Evolutionary conservation across 2,329 filamentous ascomycete species (phyloP), one percentile per base, ranked within the genome.

Genomic region (Rosellinia necatrix): DNA sequence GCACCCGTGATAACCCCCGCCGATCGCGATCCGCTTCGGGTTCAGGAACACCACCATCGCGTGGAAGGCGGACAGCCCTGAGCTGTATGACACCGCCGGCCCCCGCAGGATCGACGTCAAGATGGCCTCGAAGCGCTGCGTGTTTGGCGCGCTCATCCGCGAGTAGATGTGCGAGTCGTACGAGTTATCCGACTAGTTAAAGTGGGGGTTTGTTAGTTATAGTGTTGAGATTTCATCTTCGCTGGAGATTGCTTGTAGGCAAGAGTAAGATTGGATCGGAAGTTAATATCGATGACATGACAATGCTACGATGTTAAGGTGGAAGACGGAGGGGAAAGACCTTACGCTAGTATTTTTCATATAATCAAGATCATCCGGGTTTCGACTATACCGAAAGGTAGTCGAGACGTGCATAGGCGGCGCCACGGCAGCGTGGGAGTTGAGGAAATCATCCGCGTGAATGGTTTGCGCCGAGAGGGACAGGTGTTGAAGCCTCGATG

Each of bases 381-480:
- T 81, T 49, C 78, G 74, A 24, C 81, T 78, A 73, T 97, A 97
- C 64, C 91, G 86, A 74, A 91, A 97, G 13, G 91, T 97, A 10
- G 93, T 97, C 59, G 91, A 92, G 61, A 96, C 85, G 72, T 97
- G 93, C 69, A 97, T 80, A 3, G 93, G 86, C 56, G 94, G 93
- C 10, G 93, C 92, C 52, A 97, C 88, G 70, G 94, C 91, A 47
- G 85, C 80, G 64, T 89, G 84, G 29, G 80, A 75, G 72, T 91
- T 90, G 66, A 94, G 81, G 66, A 79, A 79, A 75, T 96, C 87
- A 68, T 96, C 92, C 60, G 89, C 90, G 71, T 96, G 92, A 61
- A 96, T 78, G n/a, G 89, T 83, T 53, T 84, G 81, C 5, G 91
- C 91, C 6, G 90, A 82, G 44, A 89, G 76, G 4, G 84, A 79